Percentiles rank a stretch among this genome's conserved stretches.
phyloP scores from a whole-genome alignment of 192 early-diverging fungal genomes.

The Gonapodya sp. region DNA sequence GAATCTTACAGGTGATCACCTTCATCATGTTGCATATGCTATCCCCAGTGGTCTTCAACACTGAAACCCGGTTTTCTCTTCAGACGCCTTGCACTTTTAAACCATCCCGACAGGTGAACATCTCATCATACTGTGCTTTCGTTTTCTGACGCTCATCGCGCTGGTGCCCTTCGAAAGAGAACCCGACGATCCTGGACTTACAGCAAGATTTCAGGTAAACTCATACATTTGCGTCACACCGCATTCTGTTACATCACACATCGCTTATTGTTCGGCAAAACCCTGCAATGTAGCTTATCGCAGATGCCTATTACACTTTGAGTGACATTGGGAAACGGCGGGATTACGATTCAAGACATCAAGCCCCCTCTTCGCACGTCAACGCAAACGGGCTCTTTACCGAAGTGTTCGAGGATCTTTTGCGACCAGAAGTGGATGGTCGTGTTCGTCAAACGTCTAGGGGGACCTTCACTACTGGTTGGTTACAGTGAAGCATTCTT shows the following conservation, averaged over 20 bases:
- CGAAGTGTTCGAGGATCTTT: slow-evolving; percentile 71
- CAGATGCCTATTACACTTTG: not conserved
- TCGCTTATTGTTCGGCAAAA: no score
- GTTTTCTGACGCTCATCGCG: not conserved
- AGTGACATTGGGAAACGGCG: not conserved
- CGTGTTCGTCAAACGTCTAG: not conserved
- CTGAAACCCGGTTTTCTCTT: not conserved
- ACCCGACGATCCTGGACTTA: not conserved
- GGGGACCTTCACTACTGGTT: not conserved
- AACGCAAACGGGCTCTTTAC: slow-evolving; percentile 62
- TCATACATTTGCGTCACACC: no score
- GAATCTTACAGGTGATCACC: not conserved
- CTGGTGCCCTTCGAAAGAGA: not conserved
- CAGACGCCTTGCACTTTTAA: not conserved
- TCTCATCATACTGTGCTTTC: not conserved
- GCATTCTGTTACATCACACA: no score
- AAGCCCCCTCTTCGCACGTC: slow-evolving; percentile 15
- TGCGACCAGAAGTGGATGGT: slow-evolving; percentile 33
- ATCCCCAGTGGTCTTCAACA: no score
- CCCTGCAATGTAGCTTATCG: no score
- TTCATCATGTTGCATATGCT: no score
- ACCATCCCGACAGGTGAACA: not conserved
- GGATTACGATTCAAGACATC: not conserved
- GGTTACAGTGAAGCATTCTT: no score
- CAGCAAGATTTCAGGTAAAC: not conserved